A percentile compares a stretch with the other conserved stretches of the same genome.
Evolutionary conservation across 805 yeast species (phyloP).

Genomic region (Candida andamanensis): DNA sequence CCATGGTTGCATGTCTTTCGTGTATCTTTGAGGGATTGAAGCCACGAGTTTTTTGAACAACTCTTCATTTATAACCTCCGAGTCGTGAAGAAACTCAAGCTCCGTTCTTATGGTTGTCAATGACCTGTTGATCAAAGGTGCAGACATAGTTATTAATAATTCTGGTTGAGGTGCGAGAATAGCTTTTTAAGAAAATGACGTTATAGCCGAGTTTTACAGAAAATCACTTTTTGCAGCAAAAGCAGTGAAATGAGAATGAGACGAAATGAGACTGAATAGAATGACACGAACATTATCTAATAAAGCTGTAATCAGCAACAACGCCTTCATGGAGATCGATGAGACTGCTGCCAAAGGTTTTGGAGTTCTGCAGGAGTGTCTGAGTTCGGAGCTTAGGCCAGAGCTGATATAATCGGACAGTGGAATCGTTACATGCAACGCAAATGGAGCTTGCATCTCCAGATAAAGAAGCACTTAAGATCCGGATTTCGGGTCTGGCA

Average conservation of each 20-base stretch:
- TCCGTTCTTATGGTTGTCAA: constrained; percentile 71
- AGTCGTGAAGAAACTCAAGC: constrained; percentile 71
- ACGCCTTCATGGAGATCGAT: not conserved
- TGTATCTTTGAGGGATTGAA: constrained; percentile 55
- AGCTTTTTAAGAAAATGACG: not conserved
- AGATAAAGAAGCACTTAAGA: constrained; percentile 60
- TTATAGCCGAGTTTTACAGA: no score
- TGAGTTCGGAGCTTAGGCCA: no score
- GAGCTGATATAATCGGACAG: constrained; percentile 66
- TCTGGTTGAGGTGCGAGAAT: not conserved
- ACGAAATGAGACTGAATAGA: not conserved
- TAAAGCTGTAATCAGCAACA: no score
- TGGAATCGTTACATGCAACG: constrained; percentile 73
- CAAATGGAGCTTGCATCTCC: constrained; percentile 62
- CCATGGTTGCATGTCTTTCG: constrained; percentile 46
- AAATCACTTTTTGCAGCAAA: not conserved
- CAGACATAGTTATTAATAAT: constrained; percentile 37
- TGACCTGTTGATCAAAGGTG: constrained; percentile 72
- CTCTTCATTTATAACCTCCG: constrained; percentile 60
- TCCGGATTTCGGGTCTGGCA: constrained; percentile 49
- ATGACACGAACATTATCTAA: not conserved
- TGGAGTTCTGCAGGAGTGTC: no score
- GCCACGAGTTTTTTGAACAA: constrained; percentile 46
- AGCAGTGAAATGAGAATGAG: not conserved
- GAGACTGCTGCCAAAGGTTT: not conserved